Base-by-base conservation (phyloP, 768 basidiomycete species). In the Gelatoporia subvermispora region DNA sequence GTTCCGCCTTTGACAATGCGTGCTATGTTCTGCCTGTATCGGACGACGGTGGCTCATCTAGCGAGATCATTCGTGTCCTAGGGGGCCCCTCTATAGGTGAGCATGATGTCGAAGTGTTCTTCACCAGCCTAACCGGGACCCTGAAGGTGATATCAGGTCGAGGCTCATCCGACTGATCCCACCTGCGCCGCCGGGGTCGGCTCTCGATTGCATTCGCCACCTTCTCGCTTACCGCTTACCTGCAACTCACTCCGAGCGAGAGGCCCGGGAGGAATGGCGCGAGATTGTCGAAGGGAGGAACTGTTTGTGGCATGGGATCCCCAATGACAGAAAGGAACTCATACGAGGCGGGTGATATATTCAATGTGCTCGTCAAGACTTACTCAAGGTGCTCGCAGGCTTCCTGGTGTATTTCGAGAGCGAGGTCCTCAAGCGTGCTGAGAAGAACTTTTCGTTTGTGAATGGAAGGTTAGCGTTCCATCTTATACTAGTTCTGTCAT, bases 11-110 rank as follows among this genome's bases (percentile, higher is more conserved):
- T 61, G 76, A 75, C 2, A 67, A 73, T 51, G 83, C 88, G 20
- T 85, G 81, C 60, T 92, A 93, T 60, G 84, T 93, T 21, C 73
- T 97, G 28, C 94, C 94, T 4, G 90, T 97, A 25, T 94, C 92
- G 5, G 94, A 97, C 62, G 93, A 97, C 64, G 94, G 94, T 1
- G 94, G 94, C 38, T 93, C 90, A 3, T 95, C 93, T 2, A 89
- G 88, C 55, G 93, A 96, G 72, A 95, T 95, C 45, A 89, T 93
- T 44, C 82, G 93, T 42, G 91, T 93, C 20, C 74, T 97, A 45
- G 88, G 87, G 16, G 89, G 89, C 2, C 88, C 89, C 18, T 91
- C 89, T 28, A 80, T 93, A 59, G 88, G 89, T 87, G 58, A 49
- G 60, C 52, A 42, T 36, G 20, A 31, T 47, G 17, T 43, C 55